Conservation (phyloP, 305 asterid genomes). For the Fraxinus sp. region DNA sequence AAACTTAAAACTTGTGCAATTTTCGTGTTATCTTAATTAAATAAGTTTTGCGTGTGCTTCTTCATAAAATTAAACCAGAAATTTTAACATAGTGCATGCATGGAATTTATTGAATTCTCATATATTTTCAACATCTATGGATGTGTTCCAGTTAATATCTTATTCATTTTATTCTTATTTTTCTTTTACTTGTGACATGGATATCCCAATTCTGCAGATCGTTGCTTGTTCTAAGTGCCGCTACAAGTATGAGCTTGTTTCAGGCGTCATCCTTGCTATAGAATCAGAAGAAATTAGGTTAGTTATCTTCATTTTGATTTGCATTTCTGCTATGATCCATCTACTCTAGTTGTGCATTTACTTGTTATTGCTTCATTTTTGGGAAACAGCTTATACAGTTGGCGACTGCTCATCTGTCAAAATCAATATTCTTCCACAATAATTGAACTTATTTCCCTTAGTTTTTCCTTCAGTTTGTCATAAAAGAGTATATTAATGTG, state of each 20-base stretch:
- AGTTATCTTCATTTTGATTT: slow-evolving; percentile 22
- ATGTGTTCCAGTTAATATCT: slow-evolving; percentile 7
- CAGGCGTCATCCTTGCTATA: slow-evolving; percentile 68
- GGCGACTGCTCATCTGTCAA: slow-evolving; percentile 21
- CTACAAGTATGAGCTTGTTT: slow-evolving; percentile 83
- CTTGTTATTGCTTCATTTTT: slow-evolving; percentile 10
- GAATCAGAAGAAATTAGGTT: slow-evolving; percentile 94
- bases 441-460: slow-evolving; percentile 5
- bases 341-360: slow-evolving; percentile 11
- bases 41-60: background rate
- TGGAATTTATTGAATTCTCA: background rate
- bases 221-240: slow-evolving; percentile 95
- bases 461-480: slow-evolving; percentile 34
- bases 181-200: slow-evolving; percentile 24
- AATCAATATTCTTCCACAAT: slow-evolving; percentile 21
- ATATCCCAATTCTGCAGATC: slow-evolving; percentile 46
- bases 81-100: background rate
- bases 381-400: slow-evolving; percentile 4
- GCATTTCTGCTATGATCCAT: background rate
- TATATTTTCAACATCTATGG: background rate
- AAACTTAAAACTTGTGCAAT: slow-evolving; percentile 1
- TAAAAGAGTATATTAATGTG: slow-evolving; percentile 31
- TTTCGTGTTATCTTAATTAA: slow-evolving; percentile 1
- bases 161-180: background rate
- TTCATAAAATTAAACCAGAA: background rate